Evolutionary conservation across 176 grass and related monocot species (phyloP).

Genomic region (Oryza punctata): DNA sequence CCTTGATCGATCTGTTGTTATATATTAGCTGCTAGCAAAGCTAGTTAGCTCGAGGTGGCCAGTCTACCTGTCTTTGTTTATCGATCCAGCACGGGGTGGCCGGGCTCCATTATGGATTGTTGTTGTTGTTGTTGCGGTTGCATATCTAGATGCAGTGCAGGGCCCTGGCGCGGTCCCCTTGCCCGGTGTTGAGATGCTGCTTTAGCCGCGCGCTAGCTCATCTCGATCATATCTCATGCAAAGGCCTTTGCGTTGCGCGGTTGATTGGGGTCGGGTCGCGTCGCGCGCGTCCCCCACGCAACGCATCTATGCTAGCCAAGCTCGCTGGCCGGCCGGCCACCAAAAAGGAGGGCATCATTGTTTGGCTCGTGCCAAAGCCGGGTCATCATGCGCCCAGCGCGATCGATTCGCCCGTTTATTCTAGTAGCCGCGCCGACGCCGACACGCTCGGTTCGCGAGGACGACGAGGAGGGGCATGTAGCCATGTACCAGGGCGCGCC

Average conservation of each 20-base stretch:
- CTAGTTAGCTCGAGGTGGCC: neutral
- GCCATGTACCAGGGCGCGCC: neutral
- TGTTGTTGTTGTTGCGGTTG: neutral
- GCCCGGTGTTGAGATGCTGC: constrained; percentile 20
- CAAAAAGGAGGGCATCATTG: neutral
- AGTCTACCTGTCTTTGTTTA: neutral
- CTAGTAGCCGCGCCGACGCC: neutral
- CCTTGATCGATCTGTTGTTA: neutral
- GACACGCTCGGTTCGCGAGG: neutral
- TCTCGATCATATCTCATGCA: constrained; percentile 2
- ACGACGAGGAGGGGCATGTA: neutral
- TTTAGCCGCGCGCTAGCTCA: constrained; percentile 37
- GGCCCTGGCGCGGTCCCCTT: constrained; percentile 29
- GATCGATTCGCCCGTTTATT: neutral
- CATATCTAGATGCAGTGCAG: neutral
- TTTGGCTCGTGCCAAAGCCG: neutral
- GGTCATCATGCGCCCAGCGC: neutral
- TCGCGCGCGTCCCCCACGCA: neutral
- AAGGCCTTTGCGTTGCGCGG: neutral
- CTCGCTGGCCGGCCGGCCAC: neutral
- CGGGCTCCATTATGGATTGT: neutral
- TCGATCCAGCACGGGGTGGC: neutral
- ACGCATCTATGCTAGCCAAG: too few relatives aligned
- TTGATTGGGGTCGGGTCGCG: neutral
- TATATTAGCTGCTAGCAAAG: neutral